Base-by-base conservation (phyloP, 2,329 filamentous ascomycete species). In the Fusarium falciforme region DNA sequence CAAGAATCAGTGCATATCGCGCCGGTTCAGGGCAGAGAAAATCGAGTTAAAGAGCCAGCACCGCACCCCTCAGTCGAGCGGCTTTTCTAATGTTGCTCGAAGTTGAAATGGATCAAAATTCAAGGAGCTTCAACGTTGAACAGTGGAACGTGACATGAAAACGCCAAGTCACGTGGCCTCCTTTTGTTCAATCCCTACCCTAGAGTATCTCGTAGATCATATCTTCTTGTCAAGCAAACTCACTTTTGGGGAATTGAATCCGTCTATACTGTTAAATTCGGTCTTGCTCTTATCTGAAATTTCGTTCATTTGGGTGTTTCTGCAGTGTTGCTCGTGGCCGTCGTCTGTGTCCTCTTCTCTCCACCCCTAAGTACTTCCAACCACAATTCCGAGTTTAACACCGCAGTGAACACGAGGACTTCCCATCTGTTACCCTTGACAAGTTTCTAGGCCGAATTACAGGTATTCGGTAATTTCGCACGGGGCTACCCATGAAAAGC, bases 101-200 rank as follows among this genome's bases (percentile, higher is more conserved):
- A 38, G 36, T 38, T 20, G n/a, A 62, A 33, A 38, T 59, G 29
- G 55, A 14, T 36, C 49, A 61, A 66, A 69, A 61, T 44, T 36
- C 47, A 31, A 61, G 27, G 52, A 47, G 25, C 58, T 49, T 64
- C 27, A 29, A 33, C 16, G 20, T 61, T 44, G 22, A 55, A 57
- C 54, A 62, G 44, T 61, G 66, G 65, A 69, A 72, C 68, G 70
- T 76, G 75, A 75, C 69, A 54, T 72, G 47, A 60, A 59, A 77
- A 78, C 77, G 75, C 77, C 77, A 71, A 47, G 61, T 78, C 77
- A 78, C 77, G 77, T 78, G 77, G n/a, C 3, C 5, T 3, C 10
- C 38, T n/a, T 33, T 58, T 58, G 22, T 35, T 47, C 29, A n/a
- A 33, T 12, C 5, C 17, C 33, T 60, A 42, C 47, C 47, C 47